These are phyloP conservation scores for Fusarium sp. DNA, from an alignment of 2,329 filamentous ascomycete species.

Conservation along the genomic window DNA sequence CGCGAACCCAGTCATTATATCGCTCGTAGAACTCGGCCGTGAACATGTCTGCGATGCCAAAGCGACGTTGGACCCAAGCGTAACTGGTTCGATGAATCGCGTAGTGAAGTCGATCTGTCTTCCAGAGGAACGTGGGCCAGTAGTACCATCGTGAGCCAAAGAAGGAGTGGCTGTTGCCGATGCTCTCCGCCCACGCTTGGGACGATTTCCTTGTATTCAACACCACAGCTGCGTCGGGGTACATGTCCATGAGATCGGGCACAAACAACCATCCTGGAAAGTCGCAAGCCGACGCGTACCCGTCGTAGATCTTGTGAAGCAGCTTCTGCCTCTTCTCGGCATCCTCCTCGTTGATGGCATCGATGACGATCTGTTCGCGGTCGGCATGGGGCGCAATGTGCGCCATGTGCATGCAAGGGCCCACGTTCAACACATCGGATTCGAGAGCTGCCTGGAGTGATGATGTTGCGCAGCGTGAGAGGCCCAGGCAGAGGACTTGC, in stretches of 20 bases:
- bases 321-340: slow-evolving; percentile 40
- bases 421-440: slow-evolving; percentile 36
- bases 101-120: slow-evolving; percentile 42
- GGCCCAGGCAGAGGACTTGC: slow-evolving; percentile 43
- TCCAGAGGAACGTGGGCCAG: slow-evolving; percentile 34
- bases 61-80: neutral
- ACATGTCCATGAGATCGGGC: slow-evolving; percentile 51
- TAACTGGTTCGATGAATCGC: slow-evolving; percentile 19
- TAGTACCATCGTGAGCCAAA: slow-evolving; percentile 39
- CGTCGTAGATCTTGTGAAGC: slow-evolving; percentile 43
- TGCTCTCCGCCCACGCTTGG: slow-evolving; percentile 39
- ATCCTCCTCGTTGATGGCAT: slow-evolving; percentile 43
- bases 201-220: slow-evolving; percentile 44
- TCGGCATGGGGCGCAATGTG: slow-evolving; percentile 37
- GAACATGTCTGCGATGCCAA: slow-evolving; percentile 3
- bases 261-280: slow-evolving; percentile 45
- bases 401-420: slow-evolving; percentile 47
- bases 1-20: slow-evolving; percentile 40
- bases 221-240: slow-evolving; percentile 45
- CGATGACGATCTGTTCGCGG: slow-evolving; percentile 39
- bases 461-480: slow-evolving; percentile 47
- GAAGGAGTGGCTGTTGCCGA: slow-evolving; percentile 37
- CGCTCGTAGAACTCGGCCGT: slow-evolving; percentile 15
- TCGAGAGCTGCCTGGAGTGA: slow-evolving; percentile 48
- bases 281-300: slow-evolving; percentile 42